Conservation (phyloP, 768 basidiomycete genomes). For the Hericium rajendrae region DNA sequence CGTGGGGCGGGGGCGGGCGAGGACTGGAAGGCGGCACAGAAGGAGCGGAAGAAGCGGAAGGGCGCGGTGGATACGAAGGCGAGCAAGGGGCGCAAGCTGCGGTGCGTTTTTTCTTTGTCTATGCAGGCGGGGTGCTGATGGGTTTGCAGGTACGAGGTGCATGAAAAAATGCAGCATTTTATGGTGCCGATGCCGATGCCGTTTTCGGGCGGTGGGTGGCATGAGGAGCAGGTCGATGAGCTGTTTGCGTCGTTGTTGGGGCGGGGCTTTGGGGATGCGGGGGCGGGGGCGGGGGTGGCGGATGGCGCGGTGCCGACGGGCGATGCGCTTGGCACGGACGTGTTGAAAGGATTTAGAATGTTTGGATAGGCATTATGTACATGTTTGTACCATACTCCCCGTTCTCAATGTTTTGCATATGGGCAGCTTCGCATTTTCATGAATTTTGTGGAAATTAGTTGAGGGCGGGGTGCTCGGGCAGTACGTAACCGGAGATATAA, state of each 20-base stretch:
- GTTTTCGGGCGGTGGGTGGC: conserved; percentile 54
- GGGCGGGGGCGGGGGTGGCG: neutral
- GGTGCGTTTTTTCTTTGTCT: conserved; percentile 35
- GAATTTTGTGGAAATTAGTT: no score
- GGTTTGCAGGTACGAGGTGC: conserved; percentile 68
- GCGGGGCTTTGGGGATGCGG: conserved; percentile 30
- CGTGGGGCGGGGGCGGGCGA: conserved; percentile 33
- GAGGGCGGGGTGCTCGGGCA: no score
- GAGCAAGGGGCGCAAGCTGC: conserved; percentile 88
- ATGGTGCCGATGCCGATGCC: conserved; percentile 75
- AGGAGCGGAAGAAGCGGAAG: conserved; percentile 57
- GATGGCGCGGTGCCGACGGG: neutral
- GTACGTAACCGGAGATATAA: neutral
- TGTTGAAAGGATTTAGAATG: conserved; percentile 2
- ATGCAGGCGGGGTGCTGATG: neutral
- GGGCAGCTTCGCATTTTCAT: no score
- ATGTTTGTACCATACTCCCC: no score
- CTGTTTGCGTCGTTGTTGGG: conserved; percentile 85
- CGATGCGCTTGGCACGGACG: neutral
- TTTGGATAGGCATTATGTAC: conserved; percentile 1
- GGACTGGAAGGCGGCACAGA: conserved; percentile 59
- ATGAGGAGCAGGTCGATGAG: conserved; percentile 94
- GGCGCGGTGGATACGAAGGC: conserved; percentile 80
- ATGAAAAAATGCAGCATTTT: conserved; percentile 95
- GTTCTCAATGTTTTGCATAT: no score